Evolutionary conservation across 1,139 yeast genomes (phyloP), one percentile per base, ranked within the genome.

Genomic region (Pichia sp.): DNA sequence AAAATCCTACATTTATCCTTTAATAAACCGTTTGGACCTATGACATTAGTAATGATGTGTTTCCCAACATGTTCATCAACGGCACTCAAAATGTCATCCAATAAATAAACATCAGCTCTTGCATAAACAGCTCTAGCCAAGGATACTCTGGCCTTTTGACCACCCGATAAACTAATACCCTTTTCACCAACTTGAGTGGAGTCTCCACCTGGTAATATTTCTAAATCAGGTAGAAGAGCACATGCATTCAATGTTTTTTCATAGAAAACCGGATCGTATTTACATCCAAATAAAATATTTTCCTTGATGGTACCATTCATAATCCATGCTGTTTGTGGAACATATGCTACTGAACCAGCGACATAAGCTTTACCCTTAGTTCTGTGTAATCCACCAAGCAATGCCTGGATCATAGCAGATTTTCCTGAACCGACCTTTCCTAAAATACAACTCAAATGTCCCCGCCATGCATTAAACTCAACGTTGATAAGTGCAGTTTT

Each of bases 401-500:
- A 69, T 27, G 95, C 79, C 63, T 86, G 95, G 53, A 92, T 71
- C 41, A 92, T 65, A 0, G 96, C 86, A 11, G 96, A 84, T 61
- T 92, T 92, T 52, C 98, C 98, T 39, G 85, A 71, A 33, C 97
- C 98, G 47, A 92, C 97, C 54, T 79, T 81, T 44, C 98, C 97
- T 43, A 92, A 92, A 55, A 92, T 74, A 70, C 97, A 92, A 47
- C 80, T 77, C 47, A 92, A 72, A 50, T 85, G 81, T 47, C 95
- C 97, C 62, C 87, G 88, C 51, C 68, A 75, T 8, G 94, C 87
- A 31, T 60, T 63, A 52, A 83, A 79, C 58, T 81, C 79, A 49
- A 88, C 78, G 55, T 83, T 73, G 5, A 80, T 73, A 49, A 92
- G 71, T 1, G 97, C 95, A 39, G 83, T 79, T 58, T 84, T 85